Base-by-base conservation (phyloP, 805 yeast species). In the Candida krabiensis region DNA sequence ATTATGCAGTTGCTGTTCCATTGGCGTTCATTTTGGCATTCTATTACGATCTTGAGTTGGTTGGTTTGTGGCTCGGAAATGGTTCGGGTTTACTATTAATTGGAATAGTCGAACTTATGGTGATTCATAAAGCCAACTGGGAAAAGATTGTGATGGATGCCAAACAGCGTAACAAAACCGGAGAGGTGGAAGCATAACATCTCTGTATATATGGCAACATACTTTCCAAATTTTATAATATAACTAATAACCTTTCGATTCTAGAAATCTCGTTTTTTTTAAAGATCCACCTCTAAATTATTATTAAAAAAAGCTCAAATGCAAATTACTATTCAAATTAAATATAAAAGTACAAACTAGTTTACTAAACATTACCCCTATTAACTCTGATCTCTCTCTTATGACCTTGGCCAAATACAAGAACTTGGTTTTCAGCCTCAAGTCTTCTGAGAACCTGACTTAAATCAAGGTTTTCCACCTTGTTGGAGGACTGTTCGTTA, bases 21-120 rank as follows among this genome's bases (percentile, higher is more conserved):
- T 47, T 80, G 25, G 84, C 87, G 0, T 63, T 79, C 21, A 49
- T 73, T 13, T 63, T 85, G n/a, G 78, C 86, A 11, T 77, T 77
- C 49, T 53, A 59, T 7, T 60, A 63, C 12, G 68, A 69, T 16
- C 53, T 74, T 46, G 69, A 73, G 30, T 61, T 86, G 16, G 57
- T 64, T 8, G 95, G 95, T 0, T 60, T 86, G 33, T 86, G 95
- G 95, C 44, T 77, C 2, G 91, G 91, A 1, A 67, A 80, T 45
- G 89, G 84, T 7, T 54, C 73, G 31, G 95, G 89, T 1, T 69
- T 82, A 64, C 42, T 76, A 5, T 37, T 76, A 19, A 73, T 82
- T 33, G 84, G 78, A 0, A 30, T 70, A 2, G 50, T 66, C 13
- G 85, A 80, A 44, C 62, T 72, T 2, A 28, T 60, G 2, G 72